Evolutionary conservation across 768 basidiomycete species (phyloP).

Genomic region (Grammothele lineata): DNA sequence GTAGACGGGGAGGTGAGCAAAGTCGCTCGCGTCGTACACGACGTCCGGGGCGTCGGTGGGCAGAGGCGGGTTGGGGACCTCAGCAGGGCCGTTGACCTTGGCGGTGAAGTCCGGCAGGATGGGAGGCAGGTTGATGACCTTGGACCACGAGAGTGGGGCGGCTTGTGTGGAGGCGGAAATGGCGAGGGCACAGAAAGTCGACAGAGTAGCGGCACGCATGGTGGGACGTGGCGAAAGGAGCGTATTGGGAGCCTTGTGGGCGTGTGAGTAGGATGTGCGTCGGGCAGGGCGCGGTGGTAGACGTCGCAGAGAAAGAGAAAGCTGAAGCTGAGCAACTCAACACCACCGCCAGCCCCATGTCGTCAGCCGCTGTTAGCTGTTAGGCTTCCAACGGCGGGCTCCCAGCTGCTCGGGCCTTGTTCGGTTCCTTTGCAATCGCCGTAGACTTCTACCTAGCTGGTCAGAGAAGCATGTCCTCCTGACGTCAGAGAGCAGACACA

Average conservation of each 20-base stretch:
- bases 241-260: conserved; percentile 4
- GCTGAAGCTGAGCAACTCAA: not conserved
- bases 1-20: not conserved
- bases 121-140: conserved; percentile 6
- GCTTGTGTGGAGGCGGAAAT: conserved; percentile 5
- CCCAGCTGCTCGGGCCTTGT: too few species aligned
- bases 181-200: conserved; percentile 10
- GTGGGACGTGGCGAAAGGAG: conserved; percentile 9
- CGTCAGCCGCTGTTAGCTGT: too few species aligned
- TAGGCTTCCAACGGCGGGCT: too few species aligned
- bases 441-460: too few species aligned
- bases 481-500: too few species aligned
- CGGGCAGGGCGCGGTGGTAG: conserved; percentile 1
- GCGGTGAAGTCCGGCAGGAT: conserved; percentile 8
- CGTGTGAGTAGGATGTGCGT: conserved; percentile 7
- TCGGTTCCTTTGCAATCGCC: too few species aligned
- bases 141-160: conserved; percentile 10
- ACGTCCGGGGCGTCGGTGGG: not conserved
- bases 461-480: too few species aligned
- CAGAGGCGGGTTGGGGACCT: conserved; percentile 12
- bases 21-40: not conserved
- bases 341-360: too few species aligned
- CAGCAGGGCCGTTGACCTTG: conserved; percentile 7
- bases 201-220: conserved; percentile 12
- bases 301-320: conserved; percentile 2